Evolutionary conservation across 2,329 filamentous ascomycete genomes (phyloP), one percentile per base, ranked within the genome.

Genomic region (Fusarium floridanum): DNA sequence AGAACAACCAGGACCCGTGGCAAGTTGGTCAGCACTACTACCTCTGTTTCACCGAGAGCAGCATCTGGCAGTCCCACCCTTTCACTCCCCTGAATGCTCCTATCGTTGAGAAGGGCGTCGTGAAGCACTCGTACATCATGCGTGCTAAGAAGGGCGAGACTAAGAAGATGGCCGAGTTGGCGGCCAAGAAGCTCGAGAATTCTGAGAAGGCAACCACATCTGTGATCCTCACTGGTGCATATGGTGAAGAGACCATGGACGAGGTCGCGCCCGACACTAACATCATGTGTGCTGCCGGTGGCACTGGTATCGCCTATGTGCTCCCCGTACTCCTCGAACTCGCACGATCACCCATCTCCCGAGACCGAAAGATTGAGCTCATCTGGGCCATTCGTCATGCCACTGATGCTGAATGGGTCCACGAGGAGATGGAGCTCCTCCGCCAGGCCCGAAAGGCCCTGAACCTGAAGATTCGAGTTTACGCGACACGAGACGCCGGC

Each of bases 11-110:
- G 61, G 85, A 87, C 32, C 80, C 88, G 0, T 94, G 92, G 92
- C 83, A 85, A 14, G 84, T 92, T 14, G 92, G 93, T 11, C 90
- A 94, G 81, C 93, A 94, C 78, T 94, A 93, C 80, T 94, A 90
- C 76, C 84, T 94, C 17, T 92, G 88, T 80, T 94, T 94, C 76
- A 85, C 90, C 0, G 88, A 91, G 70, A 84, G 90, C 36, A 91
- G 87, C 75, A 87, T 94, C 75, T 94, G 91, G 91, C 92, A 94
- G 81, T 91, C 90, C 0, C 92, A 94, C 76, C 92, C 92, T 0
- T 93, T 94, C 78, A 94, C 91, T 0, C 90, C 91, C 0, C 83
- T 91, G 10, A 91, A 87, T 64, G 80, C 88, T 0, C 91, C 90
- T 0, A 75, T 82, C 8, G 80, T 84, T 0, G 77, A 80, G 22